These are phyloP conservation scores for Liriodendron chinense DNA, from an alignment of 164 flowering plant species.

Conservation along the genomic window DNA sequence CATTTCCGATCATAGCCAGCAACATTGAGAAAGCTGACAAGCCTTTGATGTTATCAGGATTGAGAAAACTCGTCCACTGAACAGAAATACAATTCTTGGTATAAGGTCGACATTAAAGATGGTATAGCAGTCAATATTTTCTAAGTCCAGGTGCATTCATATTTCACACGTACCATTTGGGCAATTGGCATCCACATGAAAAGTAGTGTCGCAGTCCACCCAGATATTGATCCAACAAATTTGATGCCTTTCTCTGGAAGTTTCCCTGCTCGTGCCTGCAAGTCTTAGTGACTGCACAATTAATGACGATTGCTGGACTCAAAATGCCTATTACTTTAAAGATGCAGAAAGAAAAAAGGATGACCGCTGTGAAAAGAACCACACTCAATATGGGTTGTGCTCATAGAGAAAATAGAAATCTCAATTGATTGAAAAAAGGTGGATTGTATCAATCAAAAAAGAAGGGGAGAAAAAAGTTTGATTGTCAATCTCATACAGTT, in stretches of 20 bases:
- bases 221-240: slow-evolving; percentile 74
- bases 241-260: slow-evolving; percentile 67
- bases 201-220: slow-evolving; percentile 98
- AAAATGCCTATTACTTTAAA: not conserved
- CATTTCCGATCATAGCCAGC: slow-evolving; percentile 95
- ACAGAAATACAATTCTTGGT: slow-evolving; percentile 17
- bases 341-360: too few relatives aligned
- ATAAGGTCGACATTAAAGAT: slow-evolving; percentile 1
- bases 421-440: too few relatives aligned
- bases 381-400: too few relatives aligned
- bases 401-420: too few relatives aligned
- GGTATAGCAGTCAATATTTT: not conserved
- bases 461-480: not conserved
- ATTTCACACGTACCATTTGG: slow-evolving; percentile 60
- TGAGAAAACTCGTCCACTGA: slow-evolving; percentile 92
- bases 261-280: slow-evolving; percentile 82
- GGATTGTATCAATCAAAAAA: not conserved
- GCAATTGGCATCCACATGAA: slow-evolving; percentile 99
- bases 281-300: slow-evolving; percentile 18
- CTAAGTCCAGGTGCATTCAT: not conserved
- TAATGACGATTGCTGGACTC: too few relatives aligned
- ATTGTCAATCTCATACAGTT: not conserved
- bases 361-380: too few relatives aligned
- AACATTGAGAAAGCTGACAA: slow-evolving; percentile 84
- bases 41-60: slow-evolving; percentile 94